A percentile compares a stretch with the other conserved stretches of the same genome.
Conservation (phyloP, 2,329 filamentous ascomycete genomes). For the Monilinia polystroma region DNA sequence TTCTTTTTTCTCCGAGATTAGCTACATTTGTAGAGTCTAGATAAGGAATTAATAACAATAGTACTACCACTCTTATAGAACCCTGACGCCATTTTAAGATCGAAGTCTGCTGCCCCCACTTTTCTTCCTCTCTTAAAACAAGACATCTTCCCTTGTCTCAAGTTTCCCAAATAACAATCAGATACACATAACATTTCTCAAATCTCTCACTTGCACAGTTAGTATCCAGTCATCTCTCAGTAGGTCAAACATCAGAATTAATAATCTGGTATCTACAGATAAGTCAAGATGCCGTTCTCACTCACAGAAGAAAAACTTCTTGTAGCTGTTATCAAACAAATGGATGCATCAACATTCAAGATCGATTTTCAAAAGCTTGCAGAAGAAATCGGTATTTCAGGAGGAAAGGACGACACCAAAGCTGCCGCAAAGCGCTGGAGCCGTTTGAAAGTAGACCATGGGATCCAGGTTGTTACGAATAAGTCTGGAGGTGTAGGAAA, state of each 20-base stretch:
- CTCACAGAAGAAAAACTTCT: background rate
- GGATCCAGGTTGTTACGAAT: background rate
- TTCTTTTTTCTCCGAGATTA: background rate
- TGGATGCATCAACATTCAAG: background rate
- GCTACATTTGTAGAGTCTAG: background rate
- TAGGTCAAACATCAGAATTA: background rate
- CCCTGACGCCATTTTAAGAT: background rate
- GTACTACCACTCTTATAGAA: background rate
- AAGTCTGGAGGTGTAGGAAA: background rate
- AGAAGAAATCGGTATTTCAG: background rate
- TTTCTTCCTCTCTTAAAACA: background rate
- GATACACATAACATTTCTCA: background rate
- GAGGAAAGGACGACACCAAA: background rate
- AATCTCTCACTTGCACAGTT: background rate
- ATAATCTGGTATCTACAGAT: background rate
- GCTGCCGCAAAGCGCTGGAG: background rate
- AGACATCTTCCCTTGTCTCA: too few relatives aligned
- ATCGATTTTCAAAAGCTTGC: background rate
- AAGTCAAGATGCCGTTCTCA: too few relatives aligned
- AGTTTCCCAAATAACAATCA: background rate
- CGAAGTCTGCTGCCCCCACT: background rate
- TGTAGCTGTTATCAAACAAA: background rate
- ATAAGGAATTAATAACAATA: constrained; percentile 4
- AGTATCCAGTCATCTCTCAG: background rate
- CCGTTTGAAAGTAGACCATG: background rate